Conservation (phyloP, 2,329 filamentous ascomycete species). For the Diaporthe capsici region DNA sequence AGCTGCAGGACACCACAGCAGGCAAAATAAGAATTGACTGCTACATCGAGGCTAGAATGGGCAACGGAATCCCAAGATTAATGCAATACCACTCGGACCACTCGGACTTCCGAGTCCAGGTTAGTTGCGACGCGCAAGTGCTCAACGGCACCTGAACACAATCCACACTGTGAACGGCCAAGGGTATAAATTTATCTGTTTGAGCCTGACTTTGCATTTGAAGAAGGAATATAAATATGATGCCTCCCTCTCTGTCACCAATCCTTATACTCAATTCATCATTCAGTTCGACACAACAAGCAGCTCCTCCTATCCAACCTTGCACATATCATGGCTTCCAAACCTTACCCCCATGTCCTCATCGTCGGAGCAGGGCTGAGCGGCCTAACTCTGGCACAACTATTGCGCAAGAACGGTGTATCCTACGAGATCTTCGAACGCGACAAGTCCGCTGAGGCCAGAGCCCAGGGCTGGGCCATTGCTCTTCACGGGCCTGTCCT, state of each 20-base stretch:
- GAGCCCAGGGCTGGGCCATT: constrained; percentile 50
- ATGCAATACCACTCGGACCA: not conserved
- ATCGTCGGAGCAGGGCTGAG: constrained; percentile 59
- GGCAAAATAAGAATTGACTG: not conserved
- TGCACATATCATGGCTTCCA: not conserved
- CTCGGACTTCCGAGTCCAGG: not conserved
- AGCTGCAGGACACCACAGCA: not conserved
- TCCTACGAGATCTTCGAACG: constrained; percentile 56
- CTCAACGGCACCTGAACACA: not conserved
- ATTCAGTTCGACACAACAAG: not conserved
- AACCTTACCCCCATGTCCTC: constrained; percentile 48
- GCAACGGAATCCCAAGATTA: not conserved
- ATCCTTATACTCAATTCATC: not conserved
- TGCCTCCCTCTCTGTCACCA: too few species aligned
- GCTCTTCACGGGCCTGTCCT: constrained; percentile 48
- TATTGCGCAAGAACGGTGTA: constrained; percentile 51
- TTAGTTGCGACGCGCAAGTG: not conserved
- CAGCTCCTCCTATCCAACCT: not conserved
- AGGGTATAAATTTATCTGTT: not conserved
- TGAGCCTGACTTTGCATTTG: not conserved
- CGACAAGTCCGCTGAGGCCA: constrained; percentile 47
- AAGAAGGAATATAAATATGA: not conserved
- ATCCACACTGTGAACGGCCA: not conserved
- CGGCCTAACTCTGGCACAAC: constrained; percentile 58
- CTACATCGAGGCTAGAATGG: not conserved